Evolutionary conservation across 164 flowering plant species (phyloP), one percentile per base, ranked within the genome.

Genomic region (Nymphaea colorata): DNA sequence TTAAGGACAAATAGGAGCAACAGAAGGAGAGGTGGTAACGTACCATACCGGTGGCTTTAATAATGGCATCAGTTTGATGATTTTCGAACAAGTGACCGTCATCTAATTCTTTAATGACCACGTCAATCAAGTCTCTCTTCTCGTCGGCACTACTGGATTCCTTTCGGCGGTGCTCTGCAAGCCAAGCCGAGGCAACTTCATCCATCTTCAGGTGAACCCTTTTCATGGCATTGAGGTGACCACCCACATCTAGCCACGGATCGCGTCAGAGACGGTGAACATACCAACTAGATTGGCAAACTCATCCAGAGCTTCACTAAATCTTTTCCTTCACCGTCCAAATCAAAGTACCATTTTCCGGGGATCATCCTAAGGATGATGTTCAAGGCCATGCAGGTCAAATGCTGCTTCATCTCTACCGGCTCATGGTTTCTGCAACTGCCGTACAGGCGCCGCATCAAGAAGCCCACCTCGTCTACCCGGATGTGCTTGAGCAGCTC

Each of bases 101-200:
- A 2, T 72, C 72, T 15, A 66, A 36, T 2, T 59, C 42, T 2
- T 73, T 44, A 25, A 78, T 16, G 75, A 78, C 59, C 69, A 75
- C 74, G 41, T 78, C 76, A 14, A 78, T 69, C 43, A 78, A 78
- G 61, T 78, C 80, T 62, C 67, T 55, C 36, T 25, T 25, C 36
- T 25, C 36, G 12, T 8, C 7, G 43, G 14, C 18, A 42, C 16
- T 71, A 57, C 61, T 64, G 43, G n/a, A 61, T 3, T 16, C 7
- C 3, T 68, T 44, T 14, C 74, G 76, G 62, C 74, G 75, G 36
- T 25, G 36, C 36, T 68, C 68, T 17, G 73, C 3, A 25, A 25
- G 36, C 80, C 80, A 25, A 1, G 36, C 36, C 36, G 10, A 43
- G 10, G 69, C 14, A 3, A 74, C 5, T 3, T 12, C 8, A 45